phyloP scores from a whole-genome alignment of 768 basidiomycete genomes.

The Kockovaella imperatae region DNA sequence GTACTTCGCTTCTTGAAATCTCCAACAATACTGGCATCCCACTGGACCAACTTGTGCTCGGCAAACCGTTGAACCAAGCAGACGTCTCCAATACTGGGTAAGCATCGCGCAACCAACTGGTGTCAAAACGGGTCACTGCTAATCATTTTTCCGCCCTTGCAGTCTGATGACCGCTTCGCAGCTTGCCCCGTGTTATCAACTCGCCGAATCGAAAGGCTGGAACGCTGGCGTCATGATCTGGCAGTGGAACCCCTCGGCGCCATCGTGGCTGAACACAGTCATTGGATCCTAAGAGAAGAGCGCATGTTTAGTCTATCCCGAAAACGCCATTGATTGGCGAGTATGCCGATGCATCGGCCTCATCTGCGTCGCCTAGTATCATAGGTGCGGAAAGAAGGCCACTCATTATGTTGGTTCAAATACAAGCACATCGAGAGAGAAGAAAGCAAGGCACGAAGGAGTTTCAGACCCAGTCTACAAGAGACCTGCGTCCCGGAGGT shows the following conservation, averaged over 20 bases:
- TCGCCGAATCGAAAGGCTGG: slow-evolving; percentile 59
- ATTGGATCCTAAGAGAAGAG: too few relatives aligned
- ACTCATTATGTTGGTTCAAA: too few relatives aligned
- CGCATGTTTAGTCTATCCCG: too few relatives aligned
- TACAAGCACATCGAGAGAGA: too few relatives aligned
- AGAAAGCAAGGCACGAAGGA: too few relatives aligned
- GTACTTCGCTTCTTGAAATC: slow-evolving; percentile 53
- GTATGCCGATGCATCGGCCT: too few relatives aligned
- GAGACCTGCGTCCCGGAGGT: slow-evolving; percentile 17
- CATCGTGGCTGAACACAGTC: too few relatives aligned
- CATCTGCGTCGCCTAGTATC: too few relatives aligned
- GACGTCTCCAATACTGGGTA: slow-evolving; percentile 13
- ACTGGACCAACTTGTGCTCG: slow-evolving; percentile 60
- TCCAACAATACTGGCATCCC: slow-evolving; percentile 51
- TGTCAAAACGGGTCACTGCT: background rate
- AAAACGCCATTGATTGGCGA: too few relatives aligned
- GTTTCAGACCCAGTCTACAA: slow-evolving; percentile 4
- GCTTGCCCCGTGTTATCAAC: slow-evolving; percentile 55
- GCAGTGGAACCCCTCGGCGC: too few relatives aligned
- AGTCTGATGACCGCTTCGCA: slow-evolving; percentile 50
- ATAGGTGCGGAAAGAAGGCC: too few relatives aligned
- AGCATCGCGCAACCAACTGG: background rate
- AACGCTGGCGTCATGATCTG: slow-evolving; percentile 40
- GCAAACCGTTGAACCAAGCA: slow-evolving; percentile 56
- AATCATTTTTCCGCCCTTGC: background rate